Base-by-base conservation (phyloP, 2,329 filamentous ascomycete genomes). In the Talaromyces atroroseus region DNA sequence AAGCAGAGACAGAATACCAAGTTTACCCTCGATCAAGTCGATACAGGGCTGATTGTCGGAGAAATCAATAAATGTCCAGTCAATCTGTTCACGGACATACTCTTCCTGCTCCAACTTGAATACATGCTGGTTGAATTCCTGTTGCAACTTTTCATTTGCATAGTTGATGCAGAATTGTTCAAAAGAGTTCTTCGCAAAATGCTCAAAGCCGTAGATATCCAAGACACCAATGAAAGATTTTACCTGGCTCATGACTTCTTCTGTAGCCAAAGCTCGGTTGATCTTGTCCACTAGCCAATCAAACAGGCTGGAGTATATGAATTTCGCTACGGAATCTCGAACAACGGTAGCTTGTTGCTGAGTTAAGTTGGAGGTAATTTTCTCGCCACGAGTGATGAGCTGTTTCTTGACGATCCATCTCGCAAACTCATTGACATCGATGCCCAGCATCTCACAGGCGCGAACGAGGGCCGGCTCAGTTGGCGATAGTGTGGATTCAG, bases 111-210 rank as follows among this genome's bases (percentile, higher is more conserved):
- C 94, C 21, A 99, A 83, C 74, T 97, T 96, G 83, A 99, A 99
- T 36, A 99, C 94, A 68, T 99, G 94, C 71, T 95, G 90, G 75
- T 99, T 99, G 80, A 99, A 99, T 72, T 97, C 92, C 72, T 99
- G 94, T 71, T 99, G 94, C 54, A 99, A 79, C 76, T 99, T 99
- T 76, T 99, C 94, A 74, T 99, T 99, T 75, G 94, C 94, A 68
- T 99, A 99, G 76, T 99, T 99, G 82, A 99, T 99, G 76, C 94
- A 99, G 75, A 99, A 99, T 73, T 99, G 94, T 73, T 99, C 94
- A 67, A 99, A 99, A 0, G 94, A 99, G 78, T 99, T 99, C 80
- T 96, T 97, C 60, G 94, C 92, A 68, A 99, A 99, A 75, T 97
- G 94, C 74, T 99, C 94, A 69, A 99, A 99, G 61, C 92, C 92